Conservation (phyloP, 768 basidiomycete genomes). For the Phlegmacium glaucopus region DNA sequence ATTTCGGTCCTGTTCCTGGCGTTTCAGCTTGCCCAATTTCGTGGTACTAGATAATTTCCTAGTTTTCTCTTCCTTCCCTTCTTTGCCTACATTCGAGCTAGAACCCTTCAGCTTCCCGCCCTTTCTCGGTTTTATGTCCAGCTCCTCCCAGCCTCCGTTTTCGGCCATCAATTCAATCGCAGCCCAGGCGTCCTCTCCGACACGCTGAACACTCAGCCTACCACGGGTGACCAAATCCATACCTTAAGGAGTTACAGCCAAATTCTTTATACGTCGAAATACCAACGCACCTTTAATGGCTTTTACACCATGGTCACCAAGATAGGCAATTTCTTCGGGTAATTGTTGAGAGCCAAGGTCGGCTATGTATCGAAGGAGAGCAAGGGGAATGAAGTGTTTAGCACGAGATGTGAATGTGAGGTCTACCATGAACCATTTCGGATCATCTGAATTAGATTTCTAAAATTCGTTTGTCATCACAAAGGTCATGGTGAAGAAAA, state of each 20-base stretch:
- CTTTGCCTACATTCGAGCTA: slow-evolving; percentile 12
- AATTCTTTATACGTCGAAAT: not conserved
- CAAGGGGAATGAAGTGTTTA: slow-evolving; percentile 71
- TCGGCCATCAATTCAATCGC: slow-evolving; percentile 58
- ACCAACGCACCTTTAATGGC: slow-evolving; percentile 56
- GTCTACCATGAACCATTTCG: slow-evolving; percentile 95
- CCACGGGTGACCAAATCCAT: slow-evolving; percentile 84
- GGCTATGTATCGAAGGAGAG: slow-evolving; percentile 67
- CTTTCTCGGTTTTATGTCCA: slow-evolving; percentile 36
- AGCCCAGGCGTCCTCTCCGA: slow-evolving; percentile 61
- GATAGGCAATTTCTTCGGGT: slow-evolving; percentile 61
- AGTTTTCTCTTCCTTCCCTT: slow-evolving; percentile 1
- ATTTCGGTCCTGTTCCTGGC: slow-evolving; percentile 7
- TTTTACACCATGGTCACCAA: slow-evolving; percentile 55
- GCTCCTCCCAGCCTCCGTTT: slow-evolving; percentile 74
- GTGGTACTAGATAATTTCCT: not conserved
- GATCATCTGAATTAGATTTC: slow-evolving; percentile 76
- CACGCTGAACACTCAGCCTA: slow-evolving; percentile 84
- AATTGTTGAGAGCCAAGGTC: slow-evolving; percentile 30
- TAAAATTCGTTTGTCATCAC: slow-evolving; percentile 22
- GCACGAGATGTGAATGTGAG: slow-evolving; percentile 64
- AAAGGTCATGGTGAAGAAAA: not conserved
- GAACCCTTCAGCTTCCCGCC: slow-evolving; percentile 14
- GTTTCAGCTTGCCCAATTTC: not conserved
- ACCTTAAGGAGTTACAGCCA: slow-evolving; percentile 26